Evolutionary conservation across 352 stramenopile species (phyloP), one percentile per base, ranked within the genome.

Genomic region (Globisporangium cylindrosporum): DNA sequence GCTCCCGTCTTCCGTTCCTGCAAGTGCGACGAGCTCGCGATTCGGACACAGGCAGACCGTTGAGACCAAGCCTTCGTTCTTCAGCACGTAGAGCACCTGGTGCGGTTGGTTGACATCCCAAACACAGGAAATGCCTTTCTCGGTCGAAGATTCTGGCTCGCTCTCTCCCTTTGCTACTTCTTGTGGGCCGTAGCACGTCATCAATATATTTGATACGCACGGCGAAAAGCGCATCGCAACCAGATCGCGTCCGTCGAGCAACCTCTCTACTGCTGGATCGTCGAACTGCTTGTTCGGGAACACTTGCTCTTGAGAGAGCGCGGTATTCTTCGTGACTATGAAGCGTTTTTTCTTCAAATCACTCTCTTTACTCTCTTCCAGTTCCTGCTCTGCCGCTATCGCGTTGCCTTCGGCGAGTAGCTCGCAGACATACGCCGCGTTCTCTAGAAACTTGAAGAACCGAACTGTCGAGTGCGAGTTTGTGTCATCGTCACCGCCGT

Each of bases 361-460:
- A 5, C 14, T 49, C 55, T 68, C 59, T 10, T 43, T 62, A 25
- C 51, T 59, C 32, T 62, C 59, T 41, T 71, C 66, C 5, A 63
- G 49, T 10, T 75, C 25, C 18, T 34, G 20, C 22, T 74, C 67
- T 4, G 29, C 25, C 5, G 72, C 73, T 62, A 81, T 76, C 12
- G 77, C 64, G 48, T 89, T 90, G 41, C 86, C 80, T 29, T 90
- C 79, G 0, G 73, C 71, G 6, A 91, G 65, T 1, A 80, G 70
- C 68, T 91, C 83, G 46, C 81, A 90, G 1, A 85, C 76, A 49
- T 88, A 81, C 0, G 81, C 73, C 14, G 81, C 77, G 22, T 86
- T 78, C 60, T 88, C 81, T 20, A 92, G 69, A 32, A 92, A 92
- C 24, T 70, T 75, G 59, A 92, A 82, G 54, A 92, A 92, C 3